Evolutionary conservation across 129 eudicot genomes (phyloP), one percentile per base, ranked within the genome.

Genomic region (Logfia minima): DNA sequence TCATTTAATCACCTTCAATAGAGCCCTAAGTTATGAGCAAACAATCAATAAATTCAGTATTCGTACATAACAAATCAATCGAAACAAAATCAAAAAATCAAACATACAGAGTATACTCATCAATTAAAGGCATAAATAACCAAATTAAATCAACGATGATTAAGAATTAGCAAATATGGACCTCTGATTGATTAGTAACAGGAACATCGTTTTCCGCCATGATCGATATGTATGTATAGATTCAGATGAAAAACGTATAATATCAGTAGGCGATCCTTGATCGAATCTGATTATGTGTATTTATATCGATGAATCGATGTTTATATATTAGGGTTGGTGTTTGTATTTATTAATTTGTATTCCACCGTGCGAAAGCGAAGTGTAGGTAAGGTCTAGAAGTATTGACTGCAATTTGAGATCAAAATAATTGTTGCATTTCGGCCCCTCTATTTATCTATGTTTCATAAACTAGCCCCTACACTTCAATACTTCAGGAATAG

Each of bases 141-240:
- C 23, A 9, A 24, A 7, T 8, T 56, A 63, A 28, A 11, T 51
- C n/a, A 45, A 76, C 14, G 48, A 28, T 22, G 26, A 71, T 48
- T n/a, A 53, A 79, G 10, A 51, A 79, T 19, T 34, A 72, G 68
- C 26, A 34, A 80, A 65, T 43, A 73, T 72, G 61, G 13, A 80
- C 79, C 74, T 80, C 75, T 13, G 67, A 78, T 73, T 80, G 75
- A 66, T 41, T 73, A 28, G 66, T 39, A 73, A 53, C 67, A 65
- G 26, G 61, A 65, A 29, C 79, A 55, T 73, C 68, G 61, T 8
- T 80, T 73, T 55, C 74, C 19, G 79, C 79, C 79, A 80, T 80
- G 83, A 79, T 72, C 34, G 37, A 35, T 43, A 32, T 59, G 63
- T 39, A 26, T 29, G 39, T 9, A 26, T 48, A 2, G 71, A 70